Percentiles rank a stretch among this genome's conserved stretches.
These are phyloP conservation scores for Pichia sp. DNA, from an alignment of 1,139 yeast species.

Conservation along the genomic window DNA sequence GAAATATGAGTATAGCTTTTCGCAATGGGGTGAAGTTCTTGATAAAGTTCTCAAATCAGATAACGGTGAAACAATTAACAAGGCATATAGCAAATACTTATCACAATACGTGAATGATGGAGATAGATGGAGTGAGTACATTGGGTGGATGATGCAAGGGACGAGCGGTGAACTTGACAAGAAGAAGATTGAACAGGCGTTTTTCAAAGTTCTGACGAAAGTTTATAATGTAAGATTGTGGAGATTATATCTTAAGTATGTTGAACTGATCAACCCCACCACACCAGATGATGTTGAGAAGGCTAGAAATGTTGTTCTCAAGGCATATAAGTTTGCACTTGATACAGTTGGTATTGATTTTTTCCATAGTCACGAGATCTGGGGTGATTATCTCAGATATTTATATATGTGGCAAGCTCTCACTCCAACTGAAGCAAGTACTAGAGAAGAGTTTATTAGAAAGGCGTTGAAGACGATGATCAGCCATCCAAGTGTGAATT, in stretches of 20 bases:
- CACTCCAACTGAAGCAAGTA: conserved; percentile 83
- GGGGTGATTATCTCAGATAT: conserved; percentile 82
- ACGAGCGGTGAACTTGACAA: conserved; percentile 51
- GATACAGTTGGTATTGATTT: conserved; percentile 75
- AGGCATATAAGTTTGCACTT: conserved; percentile 82
- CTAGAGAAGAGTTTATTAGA: conserved; percentile 69
- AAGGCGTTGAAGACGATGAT: conserved; percentile 67
- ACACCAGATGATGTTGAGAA: conserved; percentile 72
- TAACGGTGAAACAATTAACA: conserved; percentile 58
- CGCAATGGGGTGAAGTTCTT: conserved; percentile 2
- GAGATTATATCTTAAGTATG: conserved; percentile 69
- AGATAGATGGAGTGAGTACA: conserved; percentile 64
- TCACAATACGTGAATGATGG: conserved; percentile 43
- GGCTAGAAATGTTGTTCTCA: conserved; percentile 67
- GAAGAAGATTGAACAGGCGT: conserved; percentile 56
- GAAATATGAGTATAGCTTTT: conserved; percentile 32
- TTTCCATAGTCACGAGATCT: conserved; percentile 53
- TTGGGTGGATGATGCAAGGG: conserved; percentile 49
- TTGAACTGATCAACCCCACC: conserved; percentile 70
- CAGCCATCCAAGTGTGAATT: conserved; percentile 61
- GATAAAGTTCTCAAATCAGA: conserved; percentile 1
- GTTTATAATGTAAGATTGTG: conserved; percentile 63
- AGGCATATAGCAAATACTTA: conserved; percentile 55
- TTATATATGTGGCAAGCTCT: conserved; percentile 72
- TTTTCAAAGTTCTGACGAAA: conserved; percentile 52